Evolutionary conservation across 2,329 filamentous ascomycete species (phyloP), one percentile per base, ranked within the genome.

Genomic region (Cercospora nicotianae): DNA sequence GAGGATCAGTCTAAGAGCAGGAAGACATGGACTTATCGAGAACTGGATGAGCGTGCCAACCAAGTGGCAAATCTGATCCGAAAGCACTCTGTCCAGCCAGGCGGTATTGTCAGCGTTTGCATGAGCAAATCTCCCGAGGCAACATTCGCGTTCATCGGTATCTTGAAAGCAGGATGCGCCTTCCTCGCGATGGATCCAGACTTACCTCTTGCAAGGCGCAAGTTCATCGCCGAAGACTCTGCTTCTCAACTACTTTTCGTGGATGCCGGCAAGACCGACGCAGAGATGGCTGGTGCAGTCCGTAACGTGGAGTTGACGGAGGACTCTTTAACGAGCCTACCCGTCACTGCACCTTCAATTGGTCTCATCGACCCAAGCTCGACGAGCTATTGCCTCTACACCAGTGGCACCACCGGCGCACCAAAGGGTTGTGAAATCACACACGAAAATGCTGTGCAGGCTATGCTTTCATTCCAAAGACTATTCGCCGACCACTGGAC

Each of bases 401-500:
- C 93, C 0, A 94, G 91, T 3, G 92, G 93, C 3, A 96, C 93
- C 0, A 96, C 93, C 0, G 93, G 93, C 2, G 91, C 88, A 0
- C 93, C 93, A 0, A 96, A 96, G 74, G 93, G 93, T 1, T 97
- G 93, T 72, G 88, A 95, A 67, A 89, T 97, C 58, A 96, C 91
- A 0, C 94, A 97, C 75, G 89, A 93, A 62, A 97, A 96, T 77
- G 88, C 91, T 0, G 91, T 96, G 0, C 94, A 97, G 77, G 92
- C 93, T 28, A 92, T 97, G 87, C 86, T 94, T 64, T 89, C 93
- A 0, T 97, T 97, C 77, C 89, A 92, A 73, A 83, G 88, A 31
- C 84, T 97, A 0, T 97, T 97, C 75, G 79, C 80, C 5, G 88
- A 86, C 0, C 90, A 92, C 73, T 96, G 93, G 91, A 85, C 90